Evolutionary conservation across 2,329 filamentous ascomycete species (phyloP).

Genomic region (Cladosporium sp.): DNA sequence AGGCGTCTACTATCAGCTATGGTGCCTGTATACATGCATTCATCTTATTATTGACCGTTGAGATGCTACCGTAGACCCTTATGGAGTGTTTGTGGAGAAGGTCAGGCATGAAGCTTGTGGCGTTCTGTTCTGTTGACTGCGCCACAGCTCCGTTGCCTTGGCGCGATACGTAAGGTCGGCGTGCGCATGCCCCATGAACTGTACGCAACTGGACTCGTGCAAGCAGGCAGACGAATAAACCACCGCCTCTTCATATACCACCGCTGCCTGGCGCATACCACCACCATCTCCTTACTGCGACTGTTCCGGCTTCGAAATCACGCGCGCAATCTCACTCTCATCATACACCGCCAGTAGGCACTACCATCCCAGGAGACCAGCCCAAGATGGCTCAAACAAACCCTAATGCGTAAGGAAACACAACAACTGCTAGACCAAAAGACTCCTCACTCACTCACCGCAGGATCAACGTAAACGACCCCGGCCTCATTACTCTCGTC

Average conservation of each 20-base stretch:
- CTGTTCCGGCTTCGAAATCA: not conserved
- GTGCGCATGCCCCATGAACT: slow-evolving; percentile 2
- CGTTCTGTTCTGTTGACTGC: not conserved
- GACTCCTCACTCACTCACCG: slow-evolving; percentile 13
- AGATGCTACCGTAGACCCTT: not conserved
- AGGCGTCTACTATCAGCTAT: no score
- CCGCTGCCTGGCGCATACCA: slow-evolving; percentile 5
- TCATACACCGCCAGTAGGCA: not conserved
- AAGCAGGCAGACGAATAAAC: slow-evolving; percentile 11
- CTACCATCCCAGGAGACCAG: slow-evolving; percentile 7
- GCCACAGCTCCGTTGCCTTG: not conserved
- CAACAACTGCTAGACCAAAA: not conserved
- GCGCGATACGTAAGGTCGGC: slow-evolving; percentile 6
- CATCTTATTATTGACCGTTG: no score
- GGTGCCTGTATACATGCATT: no score
- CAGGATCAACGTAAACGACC: slow-evolving; percentile 70
- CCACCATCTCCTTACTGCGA: not conserved
- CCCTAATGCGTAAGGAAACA: slow-evolving; percentile 26
- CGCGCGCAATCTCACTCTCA: not conserved
- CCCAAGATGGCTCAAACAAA: slow-evolving; percentile 30
- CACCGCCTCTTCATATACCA: not conserved
- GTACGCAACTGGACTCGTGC: not conserved
- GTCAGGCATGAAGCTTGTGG: no score
- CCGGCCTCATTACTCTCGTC: slow-evolving; percentile 72
- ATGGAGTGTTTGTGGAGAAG: not conserved